Conservation (phyloP, 2,329 filamentous ascomycete species). For the Orbilia javanica region DNA sequence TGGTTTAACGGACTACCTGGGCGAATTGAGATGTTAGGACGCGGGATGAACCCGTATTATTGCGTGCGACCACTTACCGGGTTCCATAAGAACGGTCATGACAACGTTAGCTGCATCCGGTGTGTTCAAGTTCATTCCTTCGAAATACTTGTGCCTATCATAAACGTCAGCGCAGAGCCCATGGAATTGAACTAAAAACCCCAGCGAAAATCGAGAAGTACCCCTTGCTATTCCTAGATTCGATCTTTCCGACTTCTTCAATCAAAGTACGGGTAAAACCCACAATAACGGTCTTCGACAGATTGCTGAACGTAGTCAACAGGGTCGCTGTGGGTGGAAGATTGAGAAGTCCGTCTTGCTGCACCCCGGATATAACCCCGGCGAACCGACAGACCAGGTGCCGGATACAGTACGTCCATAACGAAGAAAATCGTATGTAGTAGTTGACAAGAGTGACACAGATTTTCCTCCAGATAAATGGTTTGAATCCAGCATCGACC, state of each 20-base stretch:
- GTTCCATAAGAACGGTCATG: conserved; percentile 53
- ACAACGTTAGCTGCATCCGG: conserved; percentile 67
- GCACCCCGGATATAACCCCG: conserved; percentile 66
- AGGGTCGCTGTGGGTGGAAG: conserved; percentile 67
- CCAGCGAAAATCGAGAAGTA: conserved; percentile 63
- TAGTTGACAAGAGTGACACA: conserved; percentile 82
- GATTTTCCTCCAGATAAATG: conserved; percentile 78
- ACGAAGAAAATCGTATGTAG: conserved; percentile 77
- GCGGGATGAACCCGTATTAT: neutral
- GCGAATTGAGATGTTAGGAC: conserved; percentile 42
- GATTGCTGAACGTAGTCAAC: conserved; percentile 67
- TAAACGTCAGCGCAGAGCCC: neutral
- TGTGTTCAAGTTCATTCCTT: conserved; percentile 70
- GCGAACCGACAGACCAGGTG: conserved; percentile 74
- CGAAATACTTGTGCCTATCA: conserved; percentile 67
- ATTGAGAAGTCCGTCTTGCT: conserved; percentile 68
- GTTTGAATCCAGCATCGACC: conserved; percentile 69
- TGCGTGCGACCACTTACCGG: conserved; percentile 33
- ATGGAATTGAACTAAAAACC: neutral
- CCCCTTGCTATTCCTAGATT: conserved; percentile 73
- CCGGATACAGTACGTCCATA: conserved; percentile 76
- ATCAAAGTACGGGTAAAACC: conserved; percentile 76
- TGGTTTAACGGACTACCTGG: conserved; percentile 57
- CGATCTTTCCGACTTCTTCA: conserved; percentile 77
- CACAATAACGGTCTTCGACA: conserved; percentile 72